Evolutionary conservation across 352 stramenopile genomes (phyloP), one percentile per base, ranked within the genome.

Genomic region (Thalassiosira hispida): DNA sequence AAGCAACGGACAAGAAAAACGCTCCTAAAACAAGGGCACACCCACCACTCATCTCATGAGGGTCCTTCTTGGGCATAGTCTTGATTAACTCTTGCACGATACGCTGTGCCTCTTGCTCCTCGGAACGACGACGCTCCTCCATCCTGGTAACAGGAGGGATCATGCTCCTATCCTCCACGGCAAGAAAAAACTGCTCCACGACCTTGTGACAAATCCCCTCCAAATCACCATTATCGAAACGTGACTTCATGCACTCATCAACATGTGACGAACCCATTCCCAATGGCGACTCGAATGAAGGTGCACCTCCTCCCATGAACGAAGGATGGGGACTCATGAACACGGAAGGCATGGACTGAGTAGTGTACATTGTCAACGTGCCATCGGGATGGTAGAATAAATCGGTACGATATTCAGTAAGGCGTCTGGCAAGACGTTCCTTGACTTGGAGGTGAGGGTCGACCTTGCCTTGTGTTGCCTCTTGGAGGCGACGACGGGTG

Each of bases 341-440:
- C 4, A n/a, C n/a, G n/a, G n/a, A n/a, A n/a, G n/a, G n/a, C n/a
- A n/a, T n/a, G n/a, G n/a, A n/a, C n/a, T n/a, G n/a, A n/a, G 53
- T 38, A 7, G 46, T 23, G 55, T 70, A 73, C 22, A 79, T 12
- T 3, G 71, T 65, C 0, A 79, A 22, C 22, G 22, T 59, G 12
- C 71, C 71, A 46, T 73, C 71, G 23, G 71, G 53, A 22, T 79
- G 35, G 33, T 46, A 60, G 31, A 79, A 68, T 5, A 79, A 31
- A 56, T 79, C 62, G 22, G 46, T 59, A 20, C 38, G 61, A 33
- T 79, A 79, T 63, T 79, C 71, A 0, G 62, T 74, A 22, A 79
- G 62, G n/a, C 71, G 71, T 18, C 71, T 38, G 12, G 53, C 71
- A 16, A 79, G 31, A 18, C 71, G 52, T 56, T 79, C 52, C 44